Evolutionary conservation across 805 yeast species (phyloP), one percentile per base, ranked within the genome.

Genomic region (Ogataea trehalophila): DNA sequence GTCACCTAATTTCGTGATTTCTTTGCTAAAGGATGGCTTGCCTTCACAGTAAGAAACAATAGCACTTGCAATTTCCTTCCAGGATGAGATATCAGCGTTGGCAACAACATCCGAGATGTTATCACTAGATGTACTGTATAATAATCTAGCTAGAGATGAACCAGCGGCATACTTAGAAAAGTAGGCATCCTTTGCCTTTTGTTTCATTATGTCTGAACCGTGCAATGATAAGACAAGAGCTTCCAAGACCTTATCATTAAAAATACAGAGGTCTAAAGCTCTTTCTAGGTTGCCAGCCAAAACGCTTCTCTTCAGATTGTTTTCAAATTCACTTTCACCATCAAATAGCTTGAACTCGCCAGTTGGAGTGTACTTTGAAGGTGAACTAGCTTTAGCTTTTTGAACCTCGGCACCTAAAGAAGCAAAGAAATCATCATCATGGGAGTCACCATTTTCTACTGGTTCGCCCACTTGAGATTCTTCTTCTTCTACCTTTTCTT

Each of bases 41-140:
- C 76, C 76, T 17, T 68, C 53, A 39, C 76, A 63, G 58, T 77
- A 85, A 2, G 87, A 76, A 45, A 80, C 64, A 47, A 91, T 77
- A 15, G 89, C 76, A 39, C 77, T 72, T n/a, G 90, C 87, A 55
- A 87, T 81, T 39, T 82, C 83, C 57, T 80, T 85, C 99, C 99
- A 94, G 54, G 87, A 82, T 4, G 74, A 58, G 37, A 91, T 81
- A 59, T 87, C 85, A 31, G 87, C 85, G 61, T 91, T 83, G 41
- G 77, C 74, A 31, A 90, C 94, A 51, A 94, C 63, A 63, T 92
- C 98, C 31, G 72, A 68, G 45, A 73, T 77, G 44, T 69, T 70
- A 34, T 71, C 70, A 31, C 77, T 72, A 1, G 87, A 73, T 14
- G 81, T 76, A 43, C 82, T 78, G 67, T 82, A 83, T 46, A 95